Evolutionary conservation across 495 filamentous ascomycete species (phyloP).

Genomic region (Tuber brumale): DNA sequence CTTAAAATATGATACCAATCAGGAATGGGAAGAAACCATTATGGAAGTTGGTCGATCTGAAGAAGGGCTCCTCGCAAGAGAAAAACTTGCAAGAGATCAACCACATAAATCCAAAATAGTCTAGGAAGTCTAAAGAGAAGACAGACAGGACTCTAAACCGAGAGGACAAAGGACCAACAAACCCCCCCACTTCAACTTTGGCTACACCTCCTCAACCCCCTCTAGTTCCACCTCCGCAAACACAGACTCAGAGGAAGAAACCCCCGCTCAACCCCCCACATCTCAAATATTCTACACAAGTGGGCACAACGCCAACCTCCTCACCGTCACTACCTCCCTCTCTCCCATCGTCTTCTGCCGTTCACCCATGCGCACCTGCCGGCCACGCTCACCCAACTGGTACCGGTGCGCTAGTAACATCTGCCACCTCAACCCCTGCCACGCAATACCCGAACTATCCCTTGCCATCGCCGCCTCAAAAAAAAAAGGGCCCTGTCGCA

Average conservation of each 20-base stretch:
- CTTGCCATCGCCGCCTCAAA: constrained; percentile 67
- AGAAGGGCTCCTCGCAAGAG: too few relatives aligned
- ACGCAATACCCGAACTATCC: constrained; percentile 69
- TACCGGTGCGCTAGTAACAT: constrained; percentile 45
- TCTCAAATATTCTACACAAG: constrained; percentile 49
- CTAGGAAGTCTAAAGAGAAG: too few relatives aligned
- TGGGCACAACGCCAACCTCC: constrained; percentile 51
- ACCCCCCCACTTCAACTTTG: too few relatives aligned
- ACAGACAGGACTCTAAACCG: too few relatives aligned
- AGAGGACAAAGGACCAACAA: too few relatives aligned
- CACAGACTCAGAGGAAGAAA: constrained; percentile 10
- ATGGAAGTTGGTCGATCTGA: too few relatives aligned
- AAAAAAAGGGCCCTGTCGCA: constrained; percentile 64
- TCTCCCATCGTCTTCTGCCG: constrained; percentile 48
- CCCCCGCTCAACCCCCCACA: constrained; percentile 29
- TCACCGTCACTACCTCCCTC: constrained; percentile 49
- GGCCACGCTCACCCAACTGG: constrained; percentile 42
- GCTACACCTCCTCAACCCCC: too few relatives aligned
- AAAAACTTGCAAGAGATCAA: too few relatives aligned
- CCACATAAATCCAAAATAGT: too few relatives aligned
- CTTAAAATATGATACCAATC: too few relatives aligned
- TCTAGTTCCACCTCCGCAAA: not conserved
- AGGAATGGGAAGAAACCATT: too few relatives aligned
- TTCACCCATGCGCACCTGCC: constrained; percentile 45
- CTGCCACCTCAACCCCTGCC: constrained; percentile 69